Evolutionary conservation across 108 stramenopile species (phyloP).

Genomic region (Ochromonas danica): DNA sequence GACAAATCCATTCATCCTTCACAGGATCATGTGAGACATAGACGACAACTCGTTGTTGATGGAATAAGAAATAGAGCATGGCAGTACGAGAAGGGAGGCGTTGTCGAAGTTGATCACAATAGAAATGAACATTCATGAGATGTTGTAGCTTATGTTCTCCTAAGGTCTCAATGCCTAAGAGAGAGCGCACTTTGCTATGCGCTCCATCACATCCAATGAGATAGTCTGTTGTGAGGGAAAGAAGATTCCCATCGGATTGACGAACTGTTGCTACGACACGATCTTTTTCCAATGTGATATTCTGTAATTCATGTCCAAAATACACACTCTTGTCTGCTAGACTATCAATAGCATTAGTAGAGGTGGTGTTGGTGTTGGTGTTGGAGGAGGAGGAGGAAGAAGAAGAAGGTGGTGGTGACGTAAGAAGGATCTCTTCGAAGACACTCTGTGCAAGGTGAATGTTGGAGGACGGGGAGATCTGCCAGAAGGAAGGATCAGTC

Average conservation of each 20-base stretch:
- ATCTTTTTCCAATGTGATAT: no score
- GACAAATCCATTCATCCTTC: conserved; percentile 81
- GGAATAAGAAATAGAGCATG: conserved; percentile 89
- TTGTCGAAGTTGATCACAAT: conserved; percentile 40
- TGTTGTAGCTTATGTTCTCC: conserved; percentile 67
- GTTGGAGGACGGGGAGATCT: conserved; percentile 23
- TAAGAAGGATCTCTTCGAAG: conserved; percentile 60
- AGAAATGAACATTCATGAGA: conserved; percentile 82
- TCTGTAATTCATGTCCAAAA: no score
- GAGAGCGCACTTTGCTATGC: conserved; percentile 61
- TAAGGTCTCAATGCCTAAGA: conserved; percentile 48
- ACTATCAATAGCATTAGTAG: no score
- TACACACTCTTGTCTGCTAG: no score
- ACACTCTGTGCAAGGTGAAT: conserved; percentile 66
- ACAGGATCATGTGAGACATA: conserved; percentile 75
- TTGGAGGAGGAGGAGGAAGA: no score
- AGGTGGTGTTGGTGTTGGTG: no score
- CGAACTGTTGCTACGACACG: no score
- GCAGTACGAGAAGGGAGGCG: conserved; percentile 55
- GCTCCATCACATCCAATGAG: conserved; percentile 83
- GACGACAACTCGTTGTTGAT: conserved; percentile 73
- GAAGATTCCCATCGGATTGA: background rate
- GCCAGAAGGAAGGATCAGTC: background rate
- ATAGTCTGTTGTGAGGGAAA: conserved; percentile 49
- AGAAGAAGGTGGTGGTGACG: no score